A percentile compares a stretch with the other conserved stretches of the same genome.
These are phyloP conservation scores for Suillus tomentosus DNA, from an alignment of 768 basidiomycete species.

Conservation along the genomic window DNA sequence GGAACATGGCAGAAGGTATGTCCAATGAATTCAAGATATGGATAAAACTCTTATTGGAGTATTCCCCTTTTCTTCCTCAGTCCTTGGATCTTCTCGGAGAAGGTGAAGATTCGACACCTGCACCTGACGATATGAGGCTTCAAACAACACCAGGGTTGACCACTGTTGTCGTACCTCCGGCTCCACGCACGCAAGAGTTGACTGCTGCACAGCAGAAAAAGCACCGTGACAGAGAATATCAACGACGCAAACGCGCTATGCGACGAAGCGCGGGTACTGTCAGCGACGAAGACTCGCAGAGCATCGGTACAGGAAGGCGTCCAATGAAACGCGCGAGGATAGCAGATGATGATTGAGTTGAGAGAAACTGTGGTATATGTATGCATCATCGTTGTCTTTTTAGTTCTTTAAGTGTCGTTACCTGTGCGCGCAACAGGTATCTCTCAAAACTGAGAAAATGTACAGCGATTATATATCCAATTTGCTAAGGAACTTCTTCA, in stretches of 20 bases:
- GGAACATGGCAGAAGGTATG: conserved; percentile 71
- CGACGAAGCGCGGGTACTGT: conserved; percentile 64
- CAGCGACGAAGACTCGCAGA: conserved; percentile 70
- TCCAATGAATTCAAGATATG: neutral
- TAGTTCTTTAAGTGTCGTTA: neutral
- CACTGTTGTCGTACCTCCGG: conserved; percentile 77
- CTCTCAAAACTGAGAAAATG: neutral
- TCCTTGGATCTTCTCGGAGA: conserved; percentile 77
- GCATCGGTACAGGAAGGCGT: conserved; percentile 50
- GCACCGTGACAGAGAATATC: conserved; percentile 78
- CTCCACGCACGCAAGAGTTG: conserved; percentile 65
- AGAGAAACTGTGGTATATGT: neutral
- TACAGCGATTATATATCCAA: conserved; percentile 40
- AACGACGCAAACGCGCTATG: conserved; percentile 70
- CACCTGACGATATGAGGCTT: conserved; percentile 66
- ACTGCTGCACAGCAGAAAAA: conserved; percentile 76
- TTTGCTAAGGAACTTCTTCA: conserved; percentile 54
- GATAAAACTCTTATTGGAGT: conserved; percentile 13
- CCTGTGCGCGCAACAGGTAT: neutral
- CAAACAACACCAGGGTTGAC: conserved; percentile 73
- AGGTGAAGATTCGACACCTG: conserved; percentile 60
- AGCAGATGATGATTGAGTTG: conserved; percentile 60
- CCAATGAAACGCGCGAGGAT: conserved; percentile 70
- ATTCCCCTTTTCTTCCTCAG: conserved; percentile 38
- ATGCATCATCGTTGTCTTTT: conserved; percentile 7